Evolutionary conservation across 805 yeast species (phyloP).

Genomic region (Sugiyamaella qingdaonensis): DNA sequence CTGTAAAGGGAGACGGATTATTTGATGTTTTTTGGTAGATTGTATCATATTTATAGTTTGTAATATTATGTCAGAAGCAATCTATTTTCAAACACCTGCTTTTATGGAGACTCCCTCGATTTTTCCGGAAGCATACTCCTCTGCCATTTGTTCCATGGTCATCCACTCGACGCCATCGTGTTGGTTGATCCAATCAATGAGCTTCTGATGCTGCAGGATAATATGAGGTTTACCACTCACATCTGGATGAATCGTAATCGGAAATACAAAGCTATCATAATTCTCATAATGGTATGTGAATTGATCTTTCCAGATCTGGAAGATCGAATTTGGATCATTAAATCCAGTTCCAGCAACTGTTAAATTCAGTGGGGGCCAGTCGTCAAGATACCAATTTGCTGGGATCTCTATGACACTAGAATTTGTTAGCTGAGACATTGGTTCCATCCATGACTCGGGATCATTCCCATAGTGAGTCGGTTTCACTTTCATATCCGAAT

Average conservation of each 20-base stretch:
- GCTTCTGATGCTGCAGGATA: slow-evolving; percentile 33
- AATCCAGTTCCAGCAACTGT: not conserved
- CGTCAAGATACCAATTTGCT: slow-evolving; percentile 38
- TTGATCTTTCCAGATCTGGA: slow-evolving; percentile 38
- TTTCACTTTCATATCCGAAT: slow-evolving; percentile 35
- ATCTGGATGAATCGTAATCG: slow-evolving; percentile 38
- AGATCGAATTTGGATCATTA: slow-evolving; percentile 19
- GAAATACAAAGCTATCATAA: slow-evolving; percentile 36
- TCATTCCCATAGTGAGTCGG: slow-evolving; percentile 25
- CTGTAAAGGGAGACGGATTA: not conserved
- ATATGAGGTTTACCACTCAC: slow-evolving; percentile 38
- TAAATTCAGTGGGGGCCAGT: slow-evolving; percentile 36
- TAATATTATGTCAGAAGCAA: not conserved
- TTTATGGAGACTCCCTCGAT: slow-evolving; percentile 3
- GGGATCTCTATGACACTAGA: slow-evolving; percentile 37
- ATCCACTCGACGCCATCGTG: slow-evolving; percentile 40
- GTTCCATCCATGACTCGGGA: slow-evolving; percentile 37
- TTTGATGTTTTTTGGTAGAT: not conserved
- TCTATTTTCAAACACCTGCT: not conserved
- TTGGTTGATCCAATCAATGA: slow-evolving; percentile 34
- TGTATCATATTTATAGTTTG: not conserved
- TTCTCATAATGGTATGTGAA: slow-evolving; percentile 37
- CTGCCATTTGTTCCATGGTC: slow-evolving; percentile 36
- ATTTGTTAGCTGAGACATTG: slow-evolving; percentile 31
- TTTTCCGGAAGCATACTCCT: slow-evolving; percentile 20